phyloP scores from a whole-genome alignment of 192 early-diverging fungal species.

The Backusella circina region DNA sequence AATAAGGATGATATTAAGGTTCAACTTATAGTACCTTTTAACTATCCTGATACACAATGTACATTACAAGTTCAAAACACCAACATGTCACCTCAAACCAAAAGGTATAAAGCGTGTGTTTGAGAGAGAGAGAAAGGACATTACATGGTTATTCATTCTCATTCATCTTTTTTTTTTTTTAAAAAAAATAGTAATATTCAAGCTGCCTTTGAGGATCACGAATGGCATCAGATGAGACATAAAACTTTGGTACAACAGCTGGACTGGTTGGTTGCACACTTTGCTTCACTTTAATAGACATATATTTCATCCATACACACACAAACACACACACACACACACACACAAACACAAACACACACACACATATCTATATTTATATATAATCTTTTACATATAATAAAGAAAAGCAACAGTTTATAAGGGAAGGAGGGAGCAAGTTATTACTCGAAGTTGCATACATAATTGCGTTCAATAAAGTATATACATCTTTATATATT shows the following conservation, averaged over 20 bases:
- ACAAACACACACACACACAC: neutral
- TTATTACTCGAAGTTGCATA: too few species aligned
- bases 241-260: slow-evolving; percentile 19
- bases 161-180: neutral
- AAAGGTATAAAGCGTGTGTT: neutral
- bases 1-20: slow-evolving; percentile 8
- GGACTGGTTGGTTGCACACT: slow-evolving; percentile 13
- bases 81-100: neutral
- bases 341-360: neutral
- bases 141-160: neutral
- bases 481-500: too few species aligned
- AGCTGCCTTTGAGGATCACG: slow-evolving; percentile 13
- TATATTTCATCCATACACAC: too few species aligned
- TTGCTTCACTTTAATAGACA: slow-evolving; percentile 1
- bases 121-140: neutral
- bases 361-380: neutral
- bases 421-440: too few species aligned
- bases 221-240: slow-evolving; percentile 19
- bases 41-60: slow-evolving; percentile 19
- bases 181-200: slow-evolving; percentile 10
- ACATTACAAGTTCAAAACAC: slow-evolving; percentile 8
- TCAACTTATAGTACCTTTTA: slow-evolving; percentile 7
- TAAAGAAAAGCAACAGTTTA: neutral
- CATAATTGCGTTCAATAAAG: too few species aligned
- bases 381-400: neutral